Base-by-base conservation (phyloP, 257 asterid species). In the Petunia secreta region DNA sequence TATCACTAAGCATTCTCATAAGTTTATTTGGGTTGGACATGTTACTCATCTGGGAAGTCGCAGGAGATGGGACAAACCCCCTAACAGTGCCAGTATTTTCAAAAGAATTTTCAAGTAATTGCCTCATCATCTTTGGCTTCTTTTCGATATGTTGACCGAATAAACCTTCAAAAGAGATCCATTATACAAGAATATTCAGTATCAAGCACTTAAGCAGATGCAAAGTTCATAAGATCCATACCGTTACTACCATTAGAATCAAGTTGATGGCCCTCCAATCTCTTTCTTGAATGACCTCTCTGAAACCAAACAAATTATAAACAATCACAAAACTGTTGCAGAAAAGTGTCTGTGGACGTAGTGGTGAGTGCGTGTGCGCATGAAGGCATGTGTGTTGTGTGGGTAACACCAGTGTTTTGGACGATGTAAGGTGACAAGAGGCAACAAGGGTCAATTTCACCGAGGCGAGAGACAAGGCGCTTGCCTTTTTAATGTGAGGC, bases 61-160 rank as follows among this genome's bases (percentile, higher is more conserved):
- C 94, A 39, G 99, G 98, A 65, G 98, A 91, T 85, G 97, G 95
- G 82, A 85, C 87, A 80, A 97, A 87, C 25, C 91, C 94, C 75
- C 88, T 88, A 82, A 79, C 79, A 67, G 94, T 91, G 55, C 86
- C 82, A 68, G 88, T 66, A 85, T 89, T 90, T 84, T 96, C 97
- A 84, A 85, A 89, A 83, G 94, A 85, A 85, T 81, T 89, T 85
- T 96, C 98, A 44, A 85, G 89, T 50, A 91, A 85, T 82, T 86
- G 95, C 75, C 93, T 87, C 89, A 88, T 86, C 82, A 85, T 84
- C 91, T 96, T 96, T 1, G 93, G 95, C 87, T 91, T 96, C 94
- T 92, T 96, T 74, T 80, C 48, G 63, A 84, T 77, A 83, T 90
- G 92, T 81, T 91, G 98, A 83, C 93, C 94, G 80, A 90, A 86